Evolutionary conservation across 768 basidiomycete genomes (phyloP).

Genomic region (Psilocybe tampanensis): DNA sequence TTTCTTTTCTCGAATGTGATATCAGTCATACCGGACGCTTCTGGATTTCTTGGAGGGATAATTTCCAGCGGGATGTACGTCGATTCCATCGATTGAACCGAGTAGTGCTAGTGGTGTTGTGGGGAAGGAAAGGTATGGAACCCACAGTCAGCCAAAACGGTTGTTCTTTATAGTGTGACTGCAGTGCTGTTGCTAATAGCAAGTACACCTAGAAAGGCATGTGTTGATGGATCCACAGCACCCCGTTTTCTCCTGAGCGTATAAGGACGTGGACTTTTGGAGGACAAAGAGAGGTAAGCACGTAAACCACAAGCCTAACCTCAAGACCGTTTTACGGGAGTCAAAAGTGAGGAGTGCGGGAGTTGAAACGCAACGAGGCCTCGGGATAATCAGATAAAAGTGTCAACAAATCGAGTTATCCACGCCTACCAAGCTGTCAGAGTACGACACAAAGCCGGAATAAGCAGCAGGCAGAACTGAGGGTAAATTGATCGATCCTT

Average conservation of each 20-base stretch:
- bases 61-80: background rate
- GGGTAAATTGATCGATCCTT: background rate
- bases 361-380: background rate
- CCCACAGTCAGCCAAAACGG: background rate
- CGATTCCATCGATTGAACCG: background rate
- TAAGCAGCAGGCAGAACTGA: background rate
- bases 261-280: background rate
- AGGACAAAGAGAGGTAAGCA: background rate
- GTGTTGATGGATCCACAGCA: constrained; percentile 1
- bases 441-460: background rate
- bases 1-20: constrained; percentile 3
- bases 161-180: background rate
- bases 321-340: background rate
- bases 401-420: background rate
- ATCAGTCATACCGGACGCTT: constrained; percentile 3
- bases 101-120: background rate
- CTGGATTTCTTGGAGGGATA: background rate
- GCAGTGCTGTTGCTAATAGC: background rate
- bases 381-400: background rate
- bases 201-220: background rate
- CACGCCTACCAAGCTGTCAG: background rate
- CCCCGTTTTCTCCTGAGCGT: background rate
- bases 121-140: background rate
- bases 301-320: background rate
- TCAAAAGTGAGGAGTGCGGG: background rate